These are phyloP conservation scores for Fusarium sp. DNA, from an alignment of 2,329 filamentous ascomycete genomes.

Conservation along the genomic window DNA sequence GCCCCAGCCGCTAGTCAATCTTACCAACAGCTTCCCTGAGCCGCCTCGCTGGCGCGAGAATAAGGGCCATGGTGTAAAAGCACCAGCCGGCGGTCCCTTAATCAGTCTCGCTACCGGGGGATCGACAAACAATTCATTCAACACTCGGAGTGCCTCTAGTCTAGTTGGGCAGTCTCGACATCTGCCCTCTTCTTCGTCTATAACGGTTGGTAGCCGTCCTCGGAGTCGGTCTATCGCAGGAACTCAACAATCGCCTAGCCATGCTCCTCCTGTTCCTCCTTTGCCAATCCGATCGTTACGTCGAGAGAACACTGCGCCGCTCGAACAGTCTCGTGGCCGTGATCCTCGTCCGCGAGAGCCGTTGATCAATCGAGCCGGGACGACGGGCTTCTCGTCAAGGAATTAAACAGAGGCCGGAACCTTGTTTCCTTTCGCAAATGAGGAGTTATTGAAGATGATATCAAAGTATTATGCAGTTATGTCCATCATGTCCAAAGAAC, in stretches of 20 bases:
- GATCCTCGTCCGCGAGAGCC: slow-evolving; percentile 42
- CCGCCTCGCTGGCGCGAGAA: slow-evolving; percentile 65
- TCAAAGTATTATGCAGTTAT: slow-evolving; percentile 36
- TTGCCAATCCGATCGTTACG: slow-evolving; percentile 41
- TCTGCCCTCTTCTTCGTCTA: slow-evolving; percentile 23
- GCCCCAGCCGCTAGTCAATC: slow-evolving; percentile 71
- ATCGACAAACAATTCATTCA: slow-evolving; percentile 14
- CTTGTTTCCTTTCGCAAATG: neutral
- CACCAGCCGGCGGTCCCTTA: slow-evolving; percentile 51
- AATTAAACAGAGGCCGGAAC: slow-evolving; percentile 4
- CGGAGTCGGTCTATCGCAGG: slow-evolving; percentile 42
- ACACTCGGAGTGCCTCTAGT: slow-evolving; percentile 21
- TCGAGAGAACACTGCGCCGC: slow-evolving; percentile 36
- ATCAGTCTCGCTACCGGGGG: slow-evolving; percentile 55
- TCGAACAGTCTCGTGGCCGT: slow-evolving; percentile 35
- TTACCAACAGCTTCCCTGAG: slow-evolving; percentile 68
- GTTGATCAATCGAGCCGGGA: slow-evolving; percentile 44
- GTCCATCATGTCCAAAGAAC: slow-evolving; percentile 15
- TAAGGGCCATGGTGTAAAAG: slow-evolving; percentile 58
- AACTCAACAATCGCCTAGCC: slow-evolving; percentile 19
- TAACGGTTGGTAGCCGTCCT: slow-evolving; percentile 19
- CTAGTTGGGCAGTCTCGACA: slow-evolving; percentile 29
- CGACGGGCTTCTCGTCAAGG: slow-evolving; percentile 24
- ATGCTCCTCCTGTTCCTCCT: slow-evolving; percentile 39
- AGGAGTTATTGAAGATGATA: neutral